Evolutionary conservation across 371 early-diverging fungal species (phyloP), one percentile per base, ranked within the genome.

Genomic region (Mucor velutinosus): DNA sequence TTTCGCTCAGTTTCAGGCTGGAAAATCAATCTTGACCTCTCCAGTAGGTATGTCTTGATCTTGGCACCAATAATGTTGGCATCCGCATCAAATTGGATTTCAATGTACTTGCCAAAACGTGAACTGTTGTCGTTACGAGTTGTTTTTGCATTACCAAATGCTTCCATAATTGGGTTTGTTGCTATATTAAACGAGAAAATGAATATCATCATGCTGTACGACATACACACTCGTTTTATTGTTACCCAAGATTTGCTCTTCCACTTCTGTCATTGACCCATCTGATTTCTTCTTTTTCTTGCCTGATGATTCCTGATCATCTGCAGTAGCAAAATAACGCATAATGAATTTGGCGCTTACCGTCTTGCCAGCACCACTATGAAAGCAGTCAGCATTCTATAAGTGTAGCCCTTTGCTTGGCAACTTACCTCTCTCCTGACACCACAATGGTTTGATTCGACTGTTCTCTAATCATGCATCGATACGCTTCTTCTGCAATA

Each of bases 121-220:
- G 97, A 97, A 65, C 92, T 92, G 86, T 99, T 99, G 80, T 99
- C 97, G 81, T 99, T 99, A 70, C 98, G 89, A 1, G 96, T 94
- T 17, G 99, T 99, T 81, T 99, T 99, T 65, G 99, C 97, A 87
- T 99, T 99, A 77, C 99, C 99, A 83, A 99, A 99, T 23, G 98
- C 94, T 89, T 99, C 99, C 85, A 99, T 92, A 72, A 99, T 95
- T 8, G 99, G 99, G 78, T 99, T 99, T 66, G 99, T 96, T 10
- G 98, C 92, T 83, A 58, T 49, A 49, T 12, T 35, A 55, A 41
- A 35, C 60, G 30, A 30, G 8, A 49, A 49, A 21, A n/a, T 17
- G 39, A 49, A 62, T 62, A 62, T 23, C 33, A 63, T 64, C 39
- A 66, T 49, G 35, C 61, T 41, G 65, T 47, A 45, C 64, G 12